phyloP scores from a whole-genome alignment of 495 filamentous ascomycete species.

The Talaromyces adpressus region DNA sequence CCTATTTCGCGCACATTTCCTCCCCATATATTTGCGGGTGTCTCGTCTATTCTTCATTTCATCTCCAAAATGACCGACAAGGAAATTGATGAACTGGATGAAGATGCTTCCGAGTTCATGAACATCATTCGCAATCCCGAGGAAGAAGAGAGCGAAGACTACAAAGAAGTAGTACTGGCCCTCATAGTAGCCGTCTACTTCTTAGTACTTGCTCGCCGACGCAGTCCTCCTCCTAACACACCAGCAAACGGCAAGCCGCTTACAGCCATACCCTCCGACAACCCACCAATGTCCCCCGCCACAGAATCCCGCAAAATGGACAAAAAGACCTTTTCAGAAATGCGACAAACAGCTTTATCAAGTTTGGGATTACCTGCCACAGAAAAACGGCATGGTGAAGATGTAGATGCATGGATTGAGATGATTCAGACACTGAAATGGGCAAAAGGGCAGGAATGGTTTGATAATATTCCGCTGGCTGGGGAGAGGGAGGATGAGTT shows the following conservation, averaged over 20 bases:
- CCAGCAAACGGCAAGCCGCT: constrained; percentile 8
- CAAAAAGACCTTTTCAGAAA: constrained; percentile 41
- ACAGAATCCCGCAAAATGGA: constrained; percentile 33
- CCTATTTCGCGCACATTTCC: constrained; percentile 39
- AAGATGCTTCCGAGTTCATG: constrained; percentile 29
- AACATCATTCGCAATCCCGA: constrained; percentile 27
- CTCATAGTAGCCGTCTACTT: constrained; percentile 64
- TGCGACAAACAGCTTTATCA: constrained; percentile 39
- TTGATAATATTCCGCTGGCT: constrained; percentile 42
- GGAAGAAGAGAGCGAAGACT: constrained; percentile 28
- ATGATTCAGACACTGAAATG: constrained; percentile 51
- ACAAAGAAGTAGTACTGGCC: constrained; percentile 33
- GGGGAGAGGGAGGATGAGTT: constrained; percentile 35
- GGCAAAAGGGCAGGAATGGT: constrained; percentile 63
- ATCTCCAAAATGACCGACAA: constrained; percentile 22
- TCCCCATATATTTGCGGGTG: constrained; percentile 60
- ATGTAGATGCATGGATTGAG: constrained; percentile 54
- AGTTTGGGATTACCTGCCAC: constrained; percentile 29
- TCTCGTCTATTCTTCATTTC: constrained; percentile 46
- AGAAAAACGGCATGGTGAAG: constrained; percentile 34
- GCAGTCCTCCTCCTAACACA: constrained; percentile 20
- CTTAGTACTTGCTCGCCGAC: constrained; percentile 43
- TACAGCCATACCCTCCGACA: constrained; percentile 24
- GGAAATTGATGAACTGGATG: constrained; percentile 21
- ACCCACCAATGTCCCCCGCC: constrained; percentile 20